phyloP scores from a whole-genome alignment of 805 yeast genomes.

The Cyberlindnera samutprakarnensis region DNA sequence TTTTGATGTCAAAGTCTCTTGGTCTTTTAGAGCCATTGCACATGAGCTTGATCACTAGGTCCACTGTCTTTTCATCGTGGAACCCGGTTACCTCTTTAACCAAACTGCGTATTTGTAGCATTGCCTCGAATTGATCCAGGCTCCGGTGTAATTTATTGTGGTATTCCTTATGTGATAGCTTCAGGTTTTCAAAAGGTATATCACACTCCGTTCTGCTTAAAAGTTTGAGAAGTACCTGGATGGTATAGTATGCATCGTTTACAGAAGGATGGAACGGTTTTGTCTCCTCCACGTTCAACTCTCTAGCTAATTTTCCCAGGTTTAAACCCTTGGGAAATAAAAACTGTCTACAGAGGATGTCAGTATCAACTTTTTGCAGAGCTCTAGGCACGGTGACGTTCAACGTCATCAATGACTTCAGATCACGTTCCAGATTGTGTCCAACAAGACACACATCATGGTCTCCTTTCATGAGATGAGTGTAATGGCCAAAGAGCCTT shows the following conservation, averaged over 20 bases:
- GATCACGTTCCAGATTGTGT: constrained; percentile 10
- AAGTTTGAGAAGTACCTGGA: constrained; percentile 8
- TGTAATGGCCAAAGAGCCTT: constrained; percentile 1
- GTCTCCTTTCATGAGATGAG: neutral
- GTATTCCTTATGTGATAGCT: neutral
- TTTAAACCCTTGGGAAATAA: constrained; percentile 1
- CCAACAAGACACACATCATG: constrained; percentile 9
- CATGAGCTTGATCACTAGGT: neutral
- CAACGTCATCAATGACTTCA: constrained; percentile 2
- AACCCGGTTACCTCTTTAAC: neutral
- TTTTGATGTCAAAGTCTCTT: neutral
- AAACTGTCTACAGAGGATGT: constrained; percentile 1
- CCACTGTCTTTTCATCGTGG: neutral
- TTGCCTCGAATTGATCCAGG: neutral
- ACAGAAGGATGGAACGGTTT: constrained; percentile 14
- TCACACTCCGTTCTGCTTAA: constrained; percentile 2
- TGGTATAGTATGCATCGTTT: constrained; percentile 12
- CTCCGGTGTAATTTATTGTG: constrained; percentile 3
- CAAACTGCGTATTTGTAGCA: neutral
- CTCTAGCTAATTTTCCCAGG: constrained; percentile 4
- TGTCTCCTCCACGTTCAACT: constrained; percentile 3
- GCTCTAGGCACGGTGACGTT: constrained; percentile 1
- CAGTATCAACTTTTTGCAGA: constrained; percentile 7
- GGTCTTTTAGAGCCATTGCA: neutral
- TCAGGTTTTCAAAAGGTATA: neutral